These are phyloP conservation scores for Thielaviopsis euricoi DNA, from an alignment of 2,329 filamentous ascomycete genomes.

Conservation along the genomic window DNA sequence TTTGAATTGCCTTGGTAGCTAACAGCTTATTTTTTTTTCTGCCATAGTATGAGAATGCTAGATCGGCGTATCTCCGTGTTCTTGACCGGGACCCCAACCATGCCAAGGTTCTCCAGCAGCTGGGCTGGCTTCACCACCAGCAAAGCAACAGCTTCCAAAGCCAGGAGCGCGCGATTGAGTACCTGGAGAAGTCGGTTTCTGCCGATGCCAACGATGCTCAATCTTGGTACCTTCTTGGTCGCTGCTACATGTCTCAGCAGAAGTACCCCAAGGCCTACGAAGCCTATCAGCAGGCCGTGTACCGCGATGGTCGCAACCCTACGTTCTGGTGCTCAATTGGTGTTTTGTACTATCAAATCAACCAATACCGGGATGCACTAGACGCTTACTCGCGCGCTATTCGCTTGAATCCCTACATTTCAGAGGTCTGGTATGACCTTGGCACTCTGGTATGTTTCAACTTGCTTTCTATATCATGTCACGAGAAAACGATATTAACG, in stretches of 20 bases:
- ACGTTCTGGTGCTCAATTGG: slow-evolving; percentile 99
- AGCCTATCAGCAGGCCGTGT: slow-evolving; percentile 95
- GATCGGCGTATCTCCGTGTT: slow-evolving; percentile 80
- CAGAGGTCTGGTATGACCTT: slow-evolving; percentile 97
- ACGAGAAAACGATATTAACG: slow-evolving; percentile 17
- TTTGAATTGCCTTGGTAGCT: slow-evolving; percentile 15
- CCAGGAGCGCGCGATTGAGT: slow-evolving; percentile 93
- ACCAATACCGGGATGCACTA: slow-evolving; percentile 93
- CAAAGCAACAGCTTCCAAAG: slow-evolving; percentile 82
- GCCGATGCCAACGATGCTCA: slow-evolving; percentile 90
- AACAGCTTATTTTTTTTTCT: slow-evolving; percentile 18
- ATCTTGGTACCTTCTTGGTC: slow-evolving; percentile 94
- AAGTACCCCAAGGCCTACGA: slow-evolving; percentile 98
- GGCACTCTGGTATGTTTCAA: slow-evolving; percentile 65
- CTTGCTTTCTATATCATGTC: neutral
- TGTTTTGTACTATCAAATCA: slow-evolving; percentile 98
- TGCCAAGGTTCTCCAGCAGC: slow-evolving; percentile 92
- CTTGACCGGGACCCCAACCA: slow-evolving; percentile 90
- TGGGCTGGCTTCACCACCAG: slow-evolving; percentile 95
- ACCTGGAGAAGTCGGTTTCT: slow-evolving; percentile 87
- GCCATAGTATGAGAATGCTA: slow-evolving; percentile 84
- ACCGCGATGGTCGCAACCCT: slow-evolving; percentile 90
- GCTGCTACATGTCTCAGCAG: slow-evolving; percentile 98
- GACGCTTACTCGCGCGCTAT: slow-evolving; percentile 97
- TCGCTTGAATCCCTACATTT: slow-evolving; percentile 92